Evolutionary conservation across 352 stramenopile species (phyloP).

Genomic region (Discostella stelligera): DNA sequence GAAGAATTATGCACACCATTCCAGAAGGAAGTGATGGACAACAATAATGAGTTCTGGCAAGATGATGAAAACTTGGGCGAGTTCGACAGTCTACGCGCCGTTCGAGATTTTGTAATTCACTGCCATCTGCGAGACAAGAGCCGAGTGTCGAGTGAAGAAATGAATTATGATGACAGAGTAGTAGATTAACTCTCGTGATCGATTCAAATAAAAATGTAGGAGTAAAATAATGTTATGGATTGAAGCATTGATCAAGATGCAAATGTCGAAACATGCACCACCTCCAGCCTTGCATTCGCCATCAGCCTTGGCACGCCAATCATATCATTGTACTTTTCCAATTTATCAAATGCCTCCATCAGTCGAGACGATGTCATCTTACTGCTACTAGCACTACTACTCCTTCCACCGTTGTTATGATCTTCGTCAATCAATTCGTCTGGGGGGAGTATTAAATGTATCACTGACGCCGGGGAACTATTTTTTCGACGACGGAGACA

Average conservation of each 20-base stretch:
- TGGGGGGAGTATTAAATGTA: constrained; percentile 23
- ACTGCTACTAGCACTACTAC: constrained; percentile 6
- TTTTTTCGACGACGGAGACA: constrained; percentile 15
- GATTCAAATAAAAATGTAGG: not conserved
- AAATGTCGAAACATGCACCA: constrained; percentile 11
- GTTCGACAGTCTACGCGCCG: constrained; percentile 29
- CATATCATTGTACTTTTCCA: constrained; percentile 46
- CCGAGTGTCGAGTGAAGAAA: not conserved
- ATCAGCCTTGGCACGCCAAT: constrained; percentile 30
- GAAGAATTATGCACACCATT: constrained; percentile 45
- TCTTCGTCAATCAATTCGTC: not conserved
- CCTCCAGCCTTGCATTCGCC: constrained; percentile 14
- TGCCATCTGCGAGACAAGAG: constrained; percentile 6
- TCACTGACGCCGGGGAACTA: constrained; percentile 6
- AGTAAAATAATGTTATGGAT: not conserved
- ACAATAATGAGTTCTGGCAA: constrained; percentile 34
- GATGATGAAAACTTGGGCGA: constrained; percentile 44
- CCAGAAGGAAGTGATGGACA: constrained; percentile 12
- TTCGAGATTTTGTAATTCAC: constrained; percentile 40
- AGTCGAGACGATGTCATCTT: constrained; percentile 34
- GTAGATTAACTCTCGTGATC: not conserved
- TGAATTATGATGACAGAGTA: not conserved
- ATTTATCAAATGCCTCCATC: constrained; percentile 30
- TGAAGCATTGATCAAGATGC: not conserved
- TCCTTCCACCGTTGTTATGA: constrained; percentile 3